A percentile compares a stretch with the other conserved stretches of the same genome.
Conservation (phyloP, 2,329 filamentous ascomycete genomes). For the Ophiocordyceps polyrhachis-furcata region DNA sequence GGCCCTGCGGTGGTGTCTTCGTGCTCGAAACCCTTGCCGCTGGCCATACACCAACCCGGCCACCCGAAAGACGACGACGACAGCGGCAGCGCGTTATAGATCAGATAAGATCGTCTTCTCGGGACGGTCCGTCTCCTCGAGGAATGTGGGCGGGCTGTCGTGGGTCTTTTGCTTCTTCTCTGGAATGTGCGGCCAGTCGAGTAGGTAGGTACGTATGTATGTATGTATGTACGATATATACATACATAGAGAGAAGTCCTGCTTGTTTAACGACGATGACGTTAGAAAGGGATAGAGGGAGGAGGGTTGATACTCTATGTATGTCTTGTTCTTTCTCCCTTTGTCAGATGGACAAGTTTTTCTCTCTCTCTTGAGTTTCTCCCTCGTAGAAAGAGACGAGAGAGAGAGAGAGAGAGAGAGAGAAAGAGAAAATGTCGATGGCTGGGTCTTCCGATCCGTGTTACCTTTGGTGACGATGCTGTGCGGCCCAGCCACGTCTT, state of each 20-base stretch:
- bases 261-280: neutral
- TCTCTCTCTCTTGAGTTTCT: too few species aligned
- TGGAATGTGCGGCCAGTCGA: neutral
- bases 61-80: neutral
- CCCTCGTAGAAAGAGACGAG: too few species aligned
- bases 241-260: too few species aligned
- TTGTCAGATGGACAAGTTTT: neutral
- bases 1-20: conserved; percentile 4
- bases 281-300: neutral
- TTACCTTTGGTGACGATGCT: neutral
- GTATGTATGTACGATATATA: too few species aligned
- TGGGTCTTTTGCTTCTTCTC: neutral
- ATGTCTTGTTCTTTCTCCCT: neutral
- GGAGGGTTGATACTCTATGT: neutral
- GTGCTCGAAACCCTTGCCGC: conserved; percentile 8
- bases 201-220: too few species aligned
- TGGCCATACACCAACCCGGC: conserved; percentile 2
- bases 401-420: too few species aligned
- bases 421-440: neutral
- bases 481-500: conserved; percentile 14
- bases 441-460: neutral
- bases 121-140: neutral
- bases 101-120: neutral
- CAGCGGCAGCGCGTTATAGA: neutral
- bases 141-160: neutral